Percentiles rank a stretch among this genome's conserved stretches.
phyloP scores from a whole-genome alignment of 352 stramenopile genomes.

The Phytopythium aichiense region DNA sequence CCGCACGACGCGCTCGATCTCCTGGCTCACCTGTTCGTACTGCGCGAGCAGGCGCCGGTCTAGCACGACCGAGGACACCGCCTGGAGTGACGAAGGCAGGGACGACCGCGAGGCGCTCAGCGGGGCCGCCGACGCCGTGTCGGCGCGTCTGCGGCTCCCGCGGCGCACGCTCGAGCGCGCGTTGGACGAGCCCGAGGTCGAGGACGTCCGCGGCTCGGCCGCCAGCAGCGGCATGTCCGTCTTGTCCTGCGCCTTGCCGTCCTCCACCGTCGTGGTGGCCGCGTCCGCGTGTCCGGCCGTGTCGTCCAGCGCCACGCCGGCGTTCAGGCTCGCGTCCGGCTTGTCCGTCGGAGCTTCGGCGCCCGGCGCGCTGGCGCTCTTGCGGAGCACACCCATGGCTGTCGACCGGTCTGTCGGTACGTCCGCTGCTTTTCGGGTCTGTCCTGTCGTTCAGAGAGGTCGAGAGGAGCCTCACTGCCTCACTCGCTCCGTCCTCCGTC shows the following conservation, averaged over 20 bases:
- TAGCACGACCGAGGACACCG: slow-evolving; percentile 28
- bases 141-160: slow-evolving; percentile 20
- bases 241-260: not conserved
- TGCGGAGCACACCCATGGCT: slow-evolving; percentile 1
- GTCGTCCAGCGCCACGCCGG: too few species aligned
- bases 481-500: too few species aligned
- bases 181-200: slow-evolving; percentile 2
- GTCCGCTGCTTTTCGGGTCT: not conserved
- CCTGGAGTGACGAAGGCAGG: slow-evolving; percentile 25
- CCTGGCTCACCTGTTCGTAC: slow-evolving; percentile 73
- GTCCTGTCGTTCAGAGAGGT: too few species aligned
- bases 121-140: slow-evolving; percentile 18
- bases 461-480: too few species aligned
- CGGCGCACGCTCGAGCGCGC: slow-evolving; percentile 11
- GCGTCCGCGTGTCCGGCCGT: not conserved
- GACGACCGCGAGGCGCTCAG: slow-evolving; percentile 26
- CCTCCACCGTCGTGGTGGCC: not conserved
- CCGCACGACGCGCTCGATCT: slow-evolving; percentile 69
- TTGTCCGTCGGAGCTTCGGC: not conserved
- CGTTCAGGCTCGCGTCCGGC: not conserved
- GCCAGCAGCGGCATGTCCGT: slow-evolving; percentile 1
- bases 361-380: not conserved
- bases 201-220: slow-evolving; percentile 6
- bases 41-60: slow-evolving; percentile 65
- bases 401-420: not conserved